Percentiles rank a stretch among this genome's conserved stretches.
phyloP scores from a whole-genome alignment of 2,329 filamentous ascomycete genomes.

The Alternaria rosae region DNA sequence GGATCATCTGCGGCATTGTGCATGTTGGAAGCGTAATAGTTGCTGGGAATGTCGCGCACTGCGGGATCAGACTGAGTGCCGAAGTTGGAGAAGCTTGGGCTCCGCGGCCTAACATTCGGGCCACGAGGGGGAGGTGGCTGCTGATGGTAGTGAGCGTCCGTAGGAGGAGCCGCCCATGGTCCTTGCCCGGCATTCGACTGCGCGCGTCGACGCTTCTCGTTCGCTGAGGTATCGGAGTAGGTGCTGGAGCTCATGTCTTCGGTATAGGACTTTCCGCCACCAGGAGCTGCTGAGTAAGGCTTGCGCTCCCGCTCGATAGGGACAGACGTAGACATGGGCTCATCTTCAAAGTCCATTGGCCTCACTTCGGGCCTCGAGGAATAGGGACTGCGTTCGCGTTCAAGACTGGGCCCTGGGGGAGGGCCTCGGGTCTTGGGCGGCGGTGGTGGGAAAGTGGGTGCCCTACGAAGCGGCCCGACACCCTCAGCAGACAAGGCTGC shows the following conservation, averaged over 20 bases:
- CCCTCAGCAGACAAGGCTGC: conserved; percentile 64
- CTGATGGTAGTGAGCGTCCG: conserved; percentile 24
- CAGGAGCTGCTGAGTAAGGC: conserved; percentile 67
- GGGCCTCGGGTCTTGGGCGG: conserved; percentile 36
- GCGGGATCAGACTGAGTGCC: conserved; percentile 46
- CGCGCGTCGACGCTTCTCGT: conserved; percentile 38
- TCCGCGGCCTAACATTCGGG: conserved; percentile 36
- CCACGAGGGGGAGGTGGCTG: conserved; percentile 34
- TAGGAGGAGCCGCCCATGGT: conserved; percentile 35
- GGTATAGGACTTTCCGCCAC: conserved; percentile 65
- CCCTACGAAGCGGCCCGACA: conserved; percentile 44
- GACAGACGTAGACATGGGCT: conserved; percentile 48
- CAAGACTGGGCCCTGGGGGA: conserved; percentile 29
- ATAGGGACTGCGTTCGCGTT: conserved; percentile 49
- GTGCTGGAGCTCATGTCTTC: conserved; percentile 35
- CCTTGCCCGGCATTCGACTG: conserved; percentile 44
- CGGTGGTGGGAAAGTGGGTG: conserved; percentile 46
- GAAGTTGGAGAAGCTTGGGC: conserved; percentile 46
- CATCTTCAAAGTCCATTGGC: conserved; percentile 45
- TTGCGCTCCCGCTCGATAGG: conserved; percentile 72
- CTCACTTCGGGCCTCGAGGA: conserved; percentile 32
- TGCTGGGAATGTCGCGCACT: conserved; percentile 39
- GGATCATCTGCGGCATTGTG: conserved; percentile 44
- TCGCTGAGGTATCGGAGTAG: conserved; percentile 32
- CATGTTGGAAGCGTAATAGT: conserved; percentile 43